Conservation (phyloP, 495 filamentous ascomycete genomes). For the Penicillium bialowiezense region DNA sequence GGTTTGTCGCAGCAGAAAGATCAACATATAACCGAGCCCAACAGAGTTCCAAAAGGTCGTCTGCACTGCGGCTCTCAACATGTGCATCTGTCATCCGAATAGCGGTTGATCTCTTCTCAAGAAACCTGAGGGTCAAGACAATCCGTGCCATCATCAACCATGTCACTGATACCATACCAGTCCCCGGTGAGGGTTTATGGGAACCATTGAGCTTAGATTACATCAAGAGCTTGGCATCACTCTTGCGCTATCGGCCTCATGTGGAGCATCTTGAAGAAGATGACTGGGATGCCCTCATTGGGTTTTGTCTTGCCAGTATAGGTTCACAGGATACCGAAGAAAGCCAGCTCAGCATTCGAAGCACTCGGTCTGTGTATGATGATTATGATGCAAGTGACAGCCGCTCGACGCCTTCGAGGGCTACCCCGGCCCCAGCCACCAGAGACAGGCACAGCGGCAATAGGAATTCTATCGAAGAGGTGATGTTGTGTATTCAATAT, state of each 20-base stretch:
- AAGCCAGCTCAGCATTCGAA: conserved; percentile 28
- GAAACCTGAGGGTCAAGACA: conserved; percentile 69
- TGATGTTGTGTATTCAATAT: conserved; percentile 62
- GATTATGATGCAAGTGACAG: conserved; percentile 23
- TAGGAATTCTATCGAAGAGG: conserved; percentile 48
- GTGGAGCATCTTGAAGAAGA: conserved; percentile 69
- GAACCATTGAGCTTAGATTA: conserved; percentile 76
- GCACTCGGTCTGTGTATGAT: conserved; percentile 25
- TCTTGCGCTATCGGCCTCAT: conserved; percentile 72
- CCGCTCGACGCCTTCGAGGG: conserved; percentile 32
- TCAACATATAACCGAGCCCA: conserved; percentile 57
- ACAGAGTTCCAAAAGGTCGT: conserved; percentile 41
- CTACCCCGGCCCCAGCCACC: conserved; percentile 24
- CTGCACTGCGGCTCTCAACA: conserved; percentile 58
- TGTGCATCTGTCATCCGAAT: conserved; percentile 72
- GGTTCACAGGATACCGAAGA: conserved; percentile 20
- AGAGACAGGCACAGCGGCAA: conserved; percentile 27
- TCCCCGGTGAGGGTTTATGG: conserved; percentile 56
- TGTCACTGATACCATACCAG: conserved; percentile 70
- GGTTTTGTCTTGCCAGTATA: conserved; percentile 57
- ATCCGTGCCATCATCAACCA: conserved; percentile 76
- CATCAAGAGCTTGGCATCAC: conserved; percentile 64
- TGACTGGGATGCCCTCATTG: conserved; percentile 65
- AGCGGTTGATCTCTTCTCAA: conserved; percentile 64
- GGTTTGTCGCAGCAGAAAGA: conserved; percentile 63